Conservation (phyloP, 352 stramenopile genomes). For the Paralagenidium karlingii region DNA sequence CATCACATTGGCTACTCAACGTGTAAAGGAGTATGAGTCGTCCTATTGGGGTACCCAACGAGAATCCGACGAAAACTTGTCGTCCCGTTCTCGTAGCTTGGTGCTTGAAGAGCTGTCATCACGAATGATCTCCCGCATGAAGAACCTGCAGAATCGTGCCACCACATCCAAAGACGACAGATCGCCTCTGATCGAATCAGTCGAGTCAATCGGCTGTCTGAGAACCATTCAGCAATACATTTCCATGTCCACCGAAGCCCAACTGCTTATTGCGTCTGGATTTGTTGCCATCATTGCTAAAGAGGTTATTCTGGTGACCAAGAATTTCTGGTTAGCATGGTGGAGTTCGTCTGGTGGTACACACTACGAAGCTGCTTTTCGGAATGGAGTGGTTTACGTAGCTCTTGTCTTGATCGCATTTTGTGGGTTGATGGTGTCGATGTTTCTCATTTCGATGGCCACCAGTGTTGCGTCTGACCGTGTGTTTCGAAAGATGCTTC, state of each 20-base stretch:
- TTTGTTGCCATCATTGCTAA: constrained; percentile 9
- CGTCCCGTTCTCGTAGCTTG: constrained; percentile 11
- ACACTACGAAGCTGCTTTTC: constrained; percentile 13
- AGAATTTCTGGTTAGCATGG: constrained; percentile 21
- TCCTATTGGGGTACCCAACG: neutral
- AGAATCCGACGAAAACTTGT: neutral
- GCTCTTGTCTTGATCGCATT: constrained; percentile 15
- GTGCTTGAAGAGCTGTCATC: constrained; percentile 12
- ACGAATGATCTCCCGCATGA: neutral
- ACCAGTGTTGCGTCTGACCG: constrained; percentile 11
- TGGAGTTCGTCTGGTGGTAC: constrained; percentile 15
- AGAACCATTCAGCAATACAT: constrained; percentile 2
- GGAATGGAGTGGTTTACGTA: constrained; percentile 14
- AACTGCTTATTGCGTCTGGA: constrained; percentile 5
- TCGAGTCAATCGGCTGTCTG: no score
- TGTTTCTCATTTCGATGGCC: constrained; percentile 14
- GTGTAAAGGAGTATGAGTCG: no score
- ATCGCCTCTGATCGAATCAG: neutral
- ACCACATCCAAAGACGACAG: neutral
- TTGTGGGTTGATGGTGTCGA: constrained; percentile 8
- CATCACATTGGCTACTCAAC: no score
- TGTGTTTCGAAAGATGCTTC: constrained; percentile 16
- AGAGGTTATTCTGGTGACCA: constrained; percentile 11
- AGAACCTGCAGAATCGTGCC: neutral
- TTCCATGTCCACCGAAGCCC: constrained; percentile 6